phyloP scores from a whole-genome alignment of 768 basidiomycete genomes.

The Boletus patriciae region DNA sequence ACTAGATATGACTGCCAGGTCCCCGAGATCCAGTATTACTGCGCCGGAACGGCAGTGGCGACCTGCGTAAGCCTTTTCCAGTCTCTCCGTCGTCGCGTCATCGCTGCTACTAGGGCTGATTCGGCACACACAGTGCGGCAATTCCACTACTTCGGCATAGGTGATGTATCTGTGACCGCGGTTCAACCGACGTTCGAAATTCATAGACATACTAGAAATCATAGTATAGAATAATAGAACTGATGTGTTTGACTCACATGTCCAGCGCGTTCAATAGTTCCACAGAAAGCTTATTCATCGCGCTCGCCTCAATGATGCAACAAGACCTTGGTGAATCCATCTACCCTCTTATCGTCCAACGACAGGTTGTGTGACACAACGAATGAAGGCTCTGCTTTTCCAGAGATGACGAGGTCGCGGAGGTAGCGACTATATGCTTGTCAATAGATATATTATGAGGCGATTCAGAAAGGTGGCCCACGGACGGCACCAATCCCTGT shows the following conservation, averaged over 20 bases:
- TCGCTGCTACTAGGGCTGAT: neutral
- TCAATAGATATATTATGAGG: too few relatives aligned
- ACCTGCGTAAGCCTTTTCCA: constrained; percentile 16
- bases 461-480: neutral
- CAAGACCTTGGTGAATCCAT: too few relatives aligned
- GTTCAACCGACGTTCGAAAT: neutral
- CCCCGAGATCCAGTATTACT: constrained; percentile 11
- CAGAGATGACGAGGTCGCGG: constrained; percentile 5
- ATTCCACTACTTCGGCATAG: neutral
- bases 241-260: neutral
- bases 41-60: constrained; percentile 4
- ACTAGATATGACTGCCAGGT: constrained; percentile 18
- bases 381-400: too few relatives aligned
- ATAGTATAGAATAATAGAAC: neutral
- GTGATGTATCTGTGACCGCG: neutral
- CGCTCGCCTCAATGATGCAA: too few relatives aligned
- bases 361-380: too few relatives aligned
- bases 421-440: constrained; percentile 6
- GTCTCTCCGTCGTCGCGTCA: neutral
- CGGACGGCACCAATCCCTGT: neutral
- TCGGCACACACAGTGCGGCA: constrained; percentile 16
- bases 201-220: neutral
- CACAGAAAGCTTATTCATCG: too few relatives aligned
- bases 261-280: too few relatives aligned
- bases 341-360: too few relatives aligned